Evolutionary conservation across 1,284 basidiomycete genomes (phyloP), one percentile per base, ranked within the genome.

Genomic region (Ustilago esculenta): DNA sequence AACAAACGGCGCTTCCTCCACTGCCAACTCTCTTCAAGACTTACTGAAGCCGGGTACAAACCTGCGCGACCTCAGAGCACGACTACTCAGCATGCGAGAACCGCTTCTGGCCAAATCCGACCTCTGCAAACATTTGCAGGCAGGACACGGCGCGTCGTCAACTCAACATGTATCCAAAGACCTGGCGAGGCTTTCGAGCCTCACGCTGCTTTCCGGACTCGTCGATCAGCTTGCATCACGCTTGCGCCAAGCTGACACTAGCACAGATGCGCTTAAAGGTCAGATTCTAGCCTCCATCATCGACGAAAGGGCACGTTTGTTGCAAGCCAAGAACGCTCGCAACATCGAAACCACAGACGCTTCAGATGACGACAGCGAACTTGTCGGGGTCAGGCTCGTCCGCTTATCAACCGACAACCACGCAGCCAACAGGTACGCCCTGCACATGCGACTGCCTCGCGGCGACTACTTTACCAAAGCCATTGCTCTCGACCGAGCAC

Each of bases 381-480:
- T 12, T 12, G 25, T 34, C 17, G 20, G 17, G 20, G 14, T 39
- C 18, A 24, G 7, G 29, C 24, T 30, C 7, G 21, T 32, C 27
- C 39, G 29, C 8, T 20, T 37, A 8, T 15, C 23, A 11, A 14
- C 25, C 21, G 59, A 56, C n/a, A 37, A 51, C n/a, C 32, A 46
- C 5, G 24, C 57, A 3, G 24, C 53, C 7, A 61, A 30, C 45
- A 55, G 64, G 32, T 77, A 72, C 40, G 77, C 77, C 11, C 52
- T 81, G 54, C 79, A 81, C 41, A 81, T 80, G 76, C 72, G 59
- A 11, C 63, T 81, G 17, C 74, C 79, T 5, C 49, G 56, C 14
- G 74, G 77, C 23, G 77, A 81, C 50, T 81, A 77, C 44, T 81
- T 78, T 51, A 73, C 79, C 29, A 76, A 71, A 37, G 76, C 77